Evolutionary conservation across 352 stramenopile species (phyloP).

Genomic region (Peronosclerospora sorghi): DNA sequence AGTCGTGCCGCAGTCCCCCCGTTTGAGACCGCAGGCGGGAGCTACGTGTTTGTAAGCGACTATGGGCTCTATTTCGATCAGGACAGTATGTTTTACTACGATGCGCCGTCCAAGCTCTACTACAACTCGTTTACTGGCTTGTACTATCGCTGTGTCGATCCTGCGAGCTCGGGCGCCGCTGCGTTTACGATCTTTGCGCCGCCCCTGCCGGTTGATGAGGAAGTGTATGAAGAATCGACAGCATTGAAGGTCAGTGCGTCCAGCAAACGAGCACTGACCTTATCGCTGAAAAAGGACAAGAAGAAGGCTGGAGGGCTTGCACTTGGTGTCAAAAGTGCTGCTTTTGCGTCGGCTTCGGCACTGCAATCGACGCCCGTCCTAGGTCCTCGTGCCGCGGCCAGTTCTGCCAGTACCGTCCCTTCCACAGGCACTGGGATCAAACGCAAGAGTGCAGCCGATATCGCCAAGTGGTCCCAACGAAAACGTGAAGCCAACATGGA

Average conservation of each 20-base stretch:
- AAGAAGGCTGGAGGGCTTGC: too few relatives aligned
- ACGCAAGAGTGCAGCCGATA: conserved; percentile 67
- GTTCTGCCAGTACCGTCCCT: conserved; percentile 6
- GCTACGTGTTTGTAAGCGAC: conserved; percentile 60
- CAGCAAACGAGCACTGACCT: conserved; percentile 12
- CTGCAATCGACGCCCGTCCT: conserved; percentile 1
- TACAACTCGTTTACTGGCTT: conserved; percentile 53
- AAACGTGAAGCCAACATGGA: conserved; percentile 21
- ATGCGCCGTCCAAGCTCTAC: conserved; percentile 62
- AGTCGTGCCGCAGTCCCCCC: conserved; percentile 35
- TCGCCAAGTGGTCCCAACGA: conserved; percentile 71
- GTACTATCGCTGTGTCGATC: conserved; percentile 44
- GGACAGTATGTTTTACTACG: conserved; percentile 82
- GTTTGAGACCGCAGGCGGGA: conserved; percentile 69
- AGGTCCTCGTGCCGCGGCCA: neutral
- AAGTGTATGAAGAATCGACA: conserved; percentile 14
- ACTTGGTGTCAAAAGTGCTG: conserved; percentile 40
- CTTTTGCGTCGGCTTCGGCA: conserved; percentile 7
- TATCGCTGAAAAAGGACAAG: too few relatives aligned
- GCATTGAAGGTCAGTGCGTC: conserved; percentile 10
- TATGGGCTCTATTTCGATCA: conserved; percentile 67
- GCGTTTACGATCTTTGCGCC: conserved; percentile 42
- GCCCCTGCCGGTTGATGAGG: conserved; percentile 37
- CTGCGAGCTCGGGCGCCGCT: conserved; percentile 7
- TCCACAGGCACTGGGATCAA: conserved; percentile 29